A percentile compares a stretch with the other conserved stretches of the same genome.
Conservation (phyloP, 306 rosid species). For the Cucurbita pepo region DNA sequence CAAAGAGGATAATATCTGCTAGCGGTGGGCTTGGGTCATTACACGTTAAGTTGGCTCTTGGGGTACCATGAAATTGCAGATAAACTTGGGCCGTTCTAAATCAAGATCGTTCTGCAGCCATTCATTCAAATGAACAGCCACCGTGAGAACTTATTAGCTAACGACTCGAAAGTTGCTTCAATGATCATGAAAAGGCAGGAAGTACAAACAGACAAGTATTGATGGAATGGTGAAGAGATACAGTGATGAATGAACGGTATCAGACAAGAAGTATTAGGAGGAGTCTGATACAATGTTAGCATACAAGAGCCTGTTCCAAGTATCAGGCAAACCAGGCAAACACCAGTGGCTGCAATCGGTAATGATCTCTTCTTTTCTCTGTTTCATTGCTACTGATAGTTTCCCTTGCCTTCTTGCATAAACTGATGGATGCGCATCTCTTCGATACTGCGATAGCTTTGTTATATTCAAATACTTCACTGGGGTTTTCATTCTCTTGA, state of each 20-base stretch:
- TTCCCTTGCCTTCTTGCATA: slow-evolving; percentile 10
- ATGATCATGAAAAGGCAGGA: not conserved
- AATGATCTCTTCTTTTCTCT: not conserved
- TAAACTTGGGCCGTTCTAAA: not conserved
- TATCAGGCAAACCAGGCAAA: slow-evolving; percentile 36
- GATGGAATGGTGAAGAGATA: not conserved
- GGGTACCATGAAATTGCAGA: not conserved
- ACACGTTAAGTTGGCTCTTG: not conserved
- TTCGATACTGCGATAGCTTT: slow-evolving; percentile 14
- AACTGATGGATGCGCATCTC: slow-evolving; percentile 19
- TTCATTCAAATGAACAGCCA: not conserved
- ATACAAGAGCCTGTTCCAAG: slow-evolving; percentile 29
- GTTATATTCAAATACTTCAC: slow-evolving; percentile 31
- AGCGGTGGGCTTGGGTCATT: too few relatives aligned
- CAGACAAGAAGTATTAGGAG: not conserved
- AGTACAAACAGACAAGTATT: not conserved
- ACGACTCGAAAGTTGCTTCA: not conserved
- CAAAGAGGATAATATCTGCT: too few relatives aligned
- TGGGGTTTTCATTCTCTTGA: slow-evolving; percentile 13
- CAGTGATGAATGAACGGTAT: not conserved
- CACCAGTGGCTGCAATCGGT: slow-evolving; percentile 39
- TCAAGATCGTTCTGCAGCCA: not conserved
- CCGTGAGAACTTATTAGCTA: not conserved
- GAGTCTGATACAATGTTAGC: slow-evolving; percentile 3
- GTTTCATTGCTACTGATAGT: not conserved